Percentiles rank a stretch among this genome's conserved stretches.
phyloP scores from a whole-genome alignment of 2,329 filamentous ascomycete species.

The Stemphylium vesicarium region DNA sequence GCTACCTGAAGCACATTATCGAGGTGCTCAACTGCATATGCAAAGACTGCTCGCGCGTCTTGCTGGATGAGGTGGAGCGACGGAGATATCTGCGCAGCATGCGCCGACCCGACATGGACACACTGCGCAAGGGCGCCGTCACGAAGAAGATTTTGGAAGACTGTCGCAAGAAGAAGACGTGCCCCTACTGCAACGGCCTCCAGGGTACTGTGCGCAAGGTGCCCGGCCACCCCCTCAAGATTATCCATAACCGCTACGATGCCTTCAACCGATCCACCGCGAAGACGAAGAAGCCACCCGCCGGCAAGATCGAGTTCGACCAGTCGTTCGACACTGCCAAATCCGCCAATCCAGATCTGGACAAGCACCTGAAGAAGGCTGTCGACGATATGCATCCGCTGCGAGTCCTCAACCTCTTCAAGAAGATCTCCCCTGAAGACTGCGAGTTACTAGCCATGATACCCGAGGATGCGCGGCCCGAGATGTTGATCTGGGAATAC shows the following conservation, averaged over 20 bases:
- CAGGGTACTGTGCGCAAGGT: conserved; percentile 94
- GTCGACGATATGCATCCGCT: conserved; percentile 94
- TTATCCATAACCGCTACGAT: conserved; percentile 91
- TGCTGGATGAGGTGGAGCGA: conserved; percentile 81
- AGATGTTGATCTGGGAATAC: conserved; percentile 98
- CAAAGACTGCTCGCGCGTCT: conserved; percentile 84
- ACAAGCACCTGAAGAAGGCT: conserved; percentile 89
- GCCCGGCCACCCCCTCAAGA: conserved; percentile 80
- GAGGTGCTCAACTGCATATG: conserved; percentile 93
- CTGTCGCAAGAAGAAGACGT: conserved; percentile 84
- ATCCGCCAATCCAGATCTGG: conserved; percentile 78
- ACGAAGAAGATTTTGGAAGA: conserved; percentile 88
- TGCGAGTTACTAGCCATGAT: conserved; percentile 92
- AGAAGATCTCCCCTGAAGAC: conserved; percentile 81
- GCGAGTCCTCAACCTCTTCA: conserved; percentile 88
- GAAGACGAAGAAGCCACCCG: conserved; percentile 80
- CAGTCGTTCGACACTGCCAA: conserved; percentile 82
- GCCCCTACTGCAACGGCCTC: conserved; percentile 78
- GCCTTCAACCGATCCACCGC: conserved; percentile 88
- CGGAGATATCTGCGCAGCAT: conserved; percentile 79
- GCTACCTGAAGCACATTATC: conserved; percentile 92
- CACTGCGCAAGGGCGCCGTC: conserved; percentile 80
- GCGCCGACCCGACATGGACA: conserved; percentile 82
- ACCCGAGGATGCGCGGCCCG: conserved; percentile 83
- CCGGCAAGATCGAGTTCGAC: conserved; percentile 84